phyloP scores from a whole-genome alignment of 148 eudicot genomes.

The Rheum nobile region DNA sequence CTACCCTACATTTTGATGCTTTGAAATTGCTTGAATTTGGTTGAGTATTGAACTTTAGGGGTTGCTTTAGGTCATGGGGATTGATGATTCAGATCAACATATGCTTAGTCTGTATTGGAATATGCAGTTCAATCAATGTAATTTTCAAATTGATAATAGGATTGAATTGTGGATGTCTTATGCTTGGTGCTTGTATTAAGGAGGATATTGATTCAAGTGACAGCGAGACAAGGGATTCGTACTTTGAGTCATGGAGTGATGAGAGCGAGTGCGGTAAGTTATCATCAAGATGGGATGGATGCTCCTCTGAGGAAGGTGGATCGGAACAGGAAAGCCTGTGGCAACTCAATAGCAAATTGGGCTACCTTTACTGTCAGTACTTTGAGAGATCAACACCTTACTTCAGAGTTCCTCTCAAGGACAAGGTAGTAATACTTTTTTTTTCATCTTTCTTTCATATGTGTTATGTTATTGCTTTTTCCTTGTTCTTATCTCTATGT shows the following conservation, averaged over 20 bases:
- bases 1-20: not conserved
- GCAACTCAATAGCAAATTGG: constrained; percentile 68
- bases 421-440: constrained; percentile 57
- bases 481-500: not conserved
- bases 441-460: not conserved
- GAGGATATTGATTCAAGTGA: constrained; percentile 33
- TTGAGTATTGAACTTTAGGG: not conserved
- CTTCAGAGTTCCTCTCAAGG: constrained; percentile 84
- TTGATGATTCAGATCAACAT: not conserved
- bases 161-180: not conserved
- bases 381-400: constrained; percentile 85
- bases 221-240: constrained; percentile 73
- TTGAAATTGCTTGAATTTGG: not conserved
- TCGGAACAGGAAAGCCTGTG: constrained; percentile 50
- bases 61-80: not conserved
- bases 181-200: not conserved
- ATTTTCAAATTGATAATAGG: not conserved
- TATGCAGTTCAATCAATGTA: not conserved
- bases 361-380: constrained; percentile 72
- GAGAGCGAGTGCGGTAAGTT: constrained; percentile 87
- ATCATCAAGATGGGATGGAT: constrained; percentile 77
- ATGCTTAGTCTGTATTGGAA: not conserved
- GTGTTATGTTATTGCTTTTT: not conserved
- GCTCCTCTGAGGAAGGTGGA: constrained; percentile 62
- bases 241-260: constrained; percentile 76